Evolutionary conservation across 495 filamentous ascomycete genomes (phyloP).

Genomic region (Trichoderma gamsii): DNA sequence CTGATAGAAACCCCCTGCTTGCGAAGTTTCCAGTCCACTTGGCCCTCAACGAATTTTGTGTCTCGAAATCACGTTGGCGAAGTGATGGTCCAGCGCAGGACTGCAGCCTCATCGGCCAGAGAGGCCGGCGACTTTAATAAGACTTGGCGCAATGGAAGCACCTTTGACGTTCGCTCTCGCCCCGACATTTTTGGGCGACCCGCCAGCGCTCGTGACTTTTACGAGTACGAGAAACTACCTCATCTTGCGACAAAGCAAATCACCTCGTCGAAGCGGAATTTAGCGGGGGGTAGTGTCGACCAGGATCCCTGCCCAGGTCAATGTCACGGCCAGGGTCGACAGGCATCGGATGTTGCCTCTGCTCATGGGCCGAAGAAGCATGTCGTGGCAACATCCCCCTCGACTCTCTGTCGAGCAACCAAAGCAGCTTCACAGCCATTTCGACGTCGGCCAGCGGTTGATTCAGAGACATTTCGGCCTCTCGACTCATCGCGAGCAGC

Average conservation of each 20-base stretch:
- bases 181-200: neutral
- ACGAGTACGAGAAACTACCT: neutral
- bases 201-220: neutral
- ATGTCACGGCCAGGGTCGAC: slow-evolving; percentile 1
- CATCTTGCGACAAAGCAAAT: neutral
- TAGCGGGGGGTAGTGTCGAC: slow-evolving; percentile 1
- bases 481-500: neutral
- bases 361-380: neutral
- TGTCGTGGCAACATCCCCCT: neutral
- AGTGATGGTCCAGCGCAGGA: neutral
- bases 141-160: neutral
- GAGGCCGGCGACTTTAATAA: neutral
- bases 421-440: neutral
- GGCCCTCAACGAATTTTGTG: neutral
- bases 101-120: neutral
- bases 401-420: neutral
- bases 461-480: slow-evolving; percentile 3
- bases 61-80: neutral
- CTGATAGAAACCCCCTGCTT: slow-evolving; percentile 6
- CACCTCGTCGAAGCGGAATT: neutral
- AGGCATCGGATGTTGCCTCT: neutral
- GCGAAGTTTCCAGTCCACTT: neutral
- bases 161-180: neutral
- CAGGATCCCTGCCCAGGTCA: slow-evolving; percentile 8
- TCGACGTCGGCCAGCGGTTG: slow-evolving; percentile 5